Evolutionary conservation across 352 stramenopile species (phyloP), one percentile per base, ranked within the genome.

Genomic region (Phytopythium oedochilum): DNA sequence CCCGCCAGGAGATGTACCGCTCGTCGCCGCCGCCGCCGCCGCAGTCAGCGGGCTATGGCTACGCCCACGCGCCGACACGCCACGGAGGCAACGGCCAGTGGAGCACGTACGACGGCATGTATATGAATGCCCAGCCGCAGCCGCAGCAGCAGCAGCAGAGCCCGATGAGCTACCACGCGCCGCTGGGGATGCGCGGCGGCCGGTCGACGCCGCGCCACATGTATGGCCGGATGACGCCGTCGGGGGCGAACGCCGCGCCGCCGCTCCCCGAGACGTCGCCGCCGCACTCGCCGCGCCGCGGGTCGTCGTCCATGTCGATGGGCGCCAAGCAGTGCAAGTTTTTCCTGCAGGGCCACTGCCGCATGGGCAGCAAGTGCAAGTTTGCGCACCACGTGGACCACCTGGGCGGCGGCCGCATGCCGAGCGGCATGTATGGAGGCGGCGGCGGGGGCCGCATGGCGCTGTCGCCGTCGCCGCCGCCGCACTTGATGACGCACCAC

Each of bases 291-390:
- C 79, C 77, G 20, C 71, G 77, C 20, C 82, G 75, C 10, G 40
- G 40, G 0, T 0, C 40, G 49, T 55, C 57, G 22, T 53, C 64
- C 9, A 69, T 68, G 54, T 53, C 66, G 18, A 69, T 79, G 63
- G 71, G 74, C 18, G 31, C 65, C 8, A 92, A 92, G 66, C 79
- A 85, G 52, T 94, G 83, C 66, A 91, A 92, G 61, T 94, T 92
- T 53, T 94, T 87, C 55, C 55, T 86, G 10, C 83, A 94, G 59
- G 83, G 83, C 17, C 81, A 94, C 63, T 94, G 83, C 48, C 81
- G 83, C 36, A 91, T 94, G 81, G 83, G 81, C 29, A 84, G 63
- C 61, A 94, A 94, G 71, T 94, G 83, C 63, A 91, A 90, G 66
- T 94, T 92, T 57, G 75, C 79, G 38, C 83, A 94, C 59, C 73